Base-by-base conservation (phyloP, 2,329 filamentous ascomycete species). In the Penicillium hordei region DNA sequence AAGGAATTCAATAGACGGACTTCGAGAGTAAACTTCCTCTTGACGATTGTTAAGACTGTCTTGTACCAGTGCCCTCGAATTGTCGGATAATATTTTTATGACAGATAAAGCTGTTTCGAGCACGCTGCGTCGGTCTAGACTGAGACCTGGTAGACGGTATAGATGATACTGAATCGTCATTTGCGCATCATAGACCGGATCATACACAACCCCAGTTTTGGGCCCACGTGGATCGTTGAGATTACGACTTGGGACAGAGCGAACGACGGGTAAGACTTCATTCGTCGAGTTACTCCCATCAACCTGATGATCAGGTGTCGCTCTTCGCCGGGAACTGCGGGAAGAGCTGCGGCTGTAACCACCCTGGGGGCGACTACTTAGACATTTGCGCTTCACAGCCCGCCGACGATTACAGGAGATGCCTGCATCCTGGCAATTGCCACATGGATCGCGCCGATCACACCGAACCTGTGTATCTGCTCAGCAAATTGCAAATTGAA, bases 351-450 rank as follows among this genome's bases (percentile, higher is more conserved):
- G 45, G 15, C 25, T 31, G 13, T 25, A 7, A 23, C 5, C 7
- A 33, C 31, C 10, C n/a, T 36, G 17, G 3, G 40, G 29, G 25
- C 38, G 45, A 27, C 42, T 56, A 4, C 43, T 52, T 2, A 45
- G 48, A 31, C 45, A 34, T 25, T 55, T 40, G 23, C 33, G 55
- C 43, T 53, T 59, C 42, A 57, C 53, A 44, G 50, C 33, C 12
- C 64, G 46, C 17, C 23, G 38, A 15, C 59, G 62, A 53, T 48
- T 57, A 43, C 65, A 67, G 7, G 51, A 15, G 0, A 59, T 44
- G 12, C 50, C 58, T 58, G 63, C 61, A 52, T 67, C 65, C 33
- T 56, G 58, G 39, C 65, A 67, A 52, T 67, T 66, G 23, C 64
- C 60, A 48, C 65, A 67, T 17, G 64, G 65, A 19, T 63, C 56